Conservation (phyloP, 306 rosid genomes). For the Bauhinia variegata region DNA sequence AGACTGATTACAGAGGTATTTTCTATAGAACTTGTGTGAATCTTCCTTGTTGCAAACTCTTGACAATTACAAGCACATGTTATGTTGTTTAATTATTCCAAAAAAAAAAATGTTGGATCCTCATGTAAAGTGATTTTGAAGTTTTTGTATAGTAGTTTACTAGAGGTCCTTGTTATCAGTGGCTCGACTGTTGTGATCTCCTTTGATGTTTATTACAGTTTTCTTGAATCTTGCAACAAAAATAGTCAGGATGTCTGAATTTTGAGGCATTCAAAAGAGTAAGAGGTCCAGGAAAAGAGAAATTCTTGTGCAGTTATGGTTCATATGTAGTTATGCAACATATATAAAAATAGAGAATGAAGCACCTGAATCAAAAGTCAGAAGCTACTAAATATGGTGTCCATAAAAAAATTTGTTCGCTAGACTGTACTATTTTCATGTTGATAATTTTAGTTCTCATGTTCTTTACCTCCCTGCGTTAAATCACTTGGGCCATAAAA, state of each 20-base stretch:
- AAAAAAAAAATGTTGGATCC: conserved; percentile 21
- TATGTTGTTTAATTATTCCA: conserved; percentile 4
- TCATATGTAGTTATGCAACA: neutral
- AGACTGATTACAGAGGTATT: conserved; percentile 88
- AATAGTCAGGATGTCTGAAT: conserved; percentile 3
- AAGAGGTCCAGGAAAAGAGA: neutral
- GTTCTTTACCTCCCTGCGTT: neutral
- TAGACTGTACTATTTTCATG: neutral
- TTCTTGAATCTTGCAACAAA: neutral
- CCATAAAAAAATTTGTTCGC: neutral
- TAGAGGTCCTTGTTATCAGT: neutral
- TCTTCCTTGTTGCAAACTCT: neutral
- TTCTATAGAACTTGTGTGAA: conserved; percentile 3
- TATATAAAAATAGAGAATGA: neutral
- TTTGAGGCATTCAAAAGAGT: neutral
- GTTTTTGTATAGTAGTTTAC: neutral
- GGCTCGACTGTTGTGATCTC: conserved; percentile 5
- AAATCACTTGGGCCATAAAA: neutral
- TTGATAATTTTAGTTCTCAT: neutral
- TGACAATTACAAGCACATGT: conserved; percentile 6
- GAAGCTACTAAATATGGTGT: neutral
- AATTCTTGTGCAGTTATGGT: neutral
- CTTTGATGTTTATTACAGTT: neutral
- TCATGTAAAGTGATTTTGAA: neutral
- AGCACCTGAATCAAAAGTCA: neutral